Evolutionary conservation across 306 rosid species (phyloP).

Genomic region (Prunus davidiana): DNA sequence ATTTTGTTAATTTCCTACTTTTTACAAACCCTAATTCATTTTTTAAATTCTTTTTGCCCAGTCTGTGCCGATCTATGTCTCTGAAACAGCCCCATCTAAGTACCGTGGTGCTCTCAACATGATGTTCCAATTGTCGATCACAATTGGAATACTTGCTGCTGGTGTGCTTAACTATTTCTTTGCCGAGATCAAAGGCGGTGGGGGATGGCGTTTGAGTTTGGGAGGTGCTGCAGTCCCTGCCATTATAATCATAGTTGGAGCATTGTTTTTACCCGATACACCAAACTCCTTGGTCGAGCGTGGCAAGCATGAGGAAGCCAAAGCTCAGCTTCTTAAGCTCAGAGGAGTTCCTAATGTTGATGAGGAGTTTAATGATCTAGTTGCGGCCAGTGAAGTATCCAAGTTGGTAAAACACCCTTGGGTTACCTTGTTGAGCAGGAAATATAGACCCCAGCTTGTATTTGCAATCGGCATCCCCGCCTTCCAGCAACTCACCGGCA

Average conservation of each 20-base stretch:
- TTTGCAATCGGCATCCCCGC: slow-evolving; percentile 64
- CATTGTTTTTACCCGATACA: slow-evolving; percentile 61
- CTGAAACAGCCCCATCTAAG: slow-evolving; percentile 70
- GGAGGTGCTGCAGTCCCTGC: slow-evolving; percentile 79
- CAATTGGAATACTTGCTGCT: slow-evolving; percentile 66
- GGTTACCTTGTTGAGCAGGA: slow-evolving; percentile 23
- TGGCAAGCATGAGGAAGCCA: slow-evolving; percentile 37
- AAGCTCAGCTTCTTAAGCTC: slow-evolving; percentile 29
- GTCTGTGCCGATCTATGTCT: slow-evolving; percentile 80
- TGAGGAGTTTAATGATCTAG: too few species aligned
- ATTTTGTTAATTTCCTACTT: neutral
- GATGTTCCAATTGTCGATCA: slow-evolving; percentile 72
- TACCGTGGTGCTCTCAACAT: slow-evolving; percentile 66
- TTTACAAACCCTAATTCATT: too few species aligned
- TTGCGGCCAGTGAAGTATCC: too few species aligned
- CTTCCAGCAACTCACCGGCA: slow-evolving; percentile 83
- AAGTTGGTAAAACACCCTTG: too few species aligned
- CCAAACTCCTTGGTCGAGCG: slow-evolving; percentile 75
- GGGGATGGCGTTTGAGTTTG: slow-evolving; percentile 80
- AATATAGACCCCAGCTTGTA: slow-evolving; percentile 68
- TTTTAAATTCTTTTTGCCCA: slow-evolving; percentile 8
- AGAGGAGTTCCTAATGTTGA: too few species aligned
- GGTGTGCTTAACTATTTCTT: slow-evolving; percentile 59
- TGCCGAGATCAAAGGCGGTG: slow-evolving; percentile 44
- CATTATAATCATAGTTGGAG: slow-evolving; percentile 48